Base-by-base conservation (phyloP, 2,329 filamentous ascomycete genomes). In the Alternaria arbusti region DNA sequence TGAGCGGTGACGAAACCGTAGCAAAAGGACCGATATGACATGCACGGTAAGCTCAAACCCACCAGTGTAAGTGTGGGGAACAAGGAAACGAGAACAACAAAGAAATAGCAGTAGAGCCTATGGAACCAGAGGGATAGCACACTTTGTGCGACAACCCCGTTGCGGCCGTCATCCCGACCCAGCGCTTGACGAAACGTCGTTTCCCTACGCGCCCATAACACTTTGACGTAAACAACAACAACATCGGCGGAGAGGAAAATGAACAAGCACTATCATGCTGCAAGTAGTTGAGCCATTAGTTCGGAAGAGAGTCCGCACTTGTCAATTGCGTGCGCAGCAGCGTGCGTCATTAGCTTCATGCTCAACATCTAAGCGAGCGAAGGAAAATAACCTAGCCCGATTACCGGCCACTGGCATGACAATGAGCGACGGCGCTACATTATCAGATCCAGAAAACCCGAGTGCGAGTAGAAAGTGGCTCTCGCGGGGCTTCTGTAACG, bases 331-430 rank as follows among this genome's bases (percentile, higher is more conserved):
- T 65, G 64, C 70, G 70, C 71, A 74, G 71, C 66, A 68, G 66
- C 69, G 70, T 71, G 71, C 71, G 64, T 70, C 66, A 43, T 70
- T 73, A 73, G 71, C 69, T 57, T 70, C 66, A 64, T 69, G 58
- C 59, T 50, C 40, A 63, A 67, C 46, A 55, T 57, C 44, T 74
- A 74, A 71, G 71, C 70, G 70, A 74, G 69, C 44, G 45, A 61
- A 58, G 65, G 64, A 49, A 69, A 65, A 58, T 55, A 63, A 61
- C 58, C 63, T 68, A 65, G 67, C 63, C 69, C 63, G 66, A 70
- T 51, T 56, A 68, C 60, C 66, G 59, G 64, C 67, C 68, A 60
- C 66, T 57, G 17, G 58, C 58, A 66, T 60, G 30, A 57, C 36
- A 55, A 28, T 49, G 55, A 36, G 28, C 43, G 28, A 49, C 30